Conservation (phyloP, 345 rosid genomes). For the Punica granatum region DNA sequence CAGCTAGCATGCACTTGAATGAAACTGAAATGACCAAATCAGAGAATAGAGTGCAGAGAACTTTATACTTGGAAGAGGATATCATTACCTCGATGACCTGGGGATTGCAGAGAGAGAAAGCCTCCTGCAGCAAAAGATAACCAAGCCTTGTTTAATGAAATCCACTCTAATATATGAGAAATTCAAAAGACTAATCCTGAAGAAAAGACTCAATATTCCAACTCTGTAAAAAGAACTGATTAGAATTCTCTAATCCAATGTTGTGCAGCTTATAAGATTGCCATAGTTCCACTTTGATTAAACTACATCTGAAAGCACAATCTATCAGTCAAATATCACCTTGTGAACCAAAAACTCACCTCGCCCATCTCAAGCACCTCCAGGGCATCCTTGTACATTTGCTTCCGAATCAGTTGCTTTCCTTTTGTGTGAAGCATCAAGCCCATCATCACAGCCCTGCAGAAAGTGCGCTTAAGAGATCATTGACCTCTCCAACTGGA, state of each 20-base stretch:
- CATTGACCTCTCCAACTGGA: neutral
- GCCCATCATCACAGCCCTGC: slow-evolving; percentile 89
- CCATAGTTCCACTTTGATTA: neutral
- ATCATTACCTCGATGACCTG: slow-evolving; percentile 61
- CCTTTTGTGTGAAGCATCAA: slow-evolving; percentile 83
- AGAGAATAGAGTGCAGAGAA: neutral
- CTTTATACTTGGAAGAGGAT: slow-evolving; percentile 2
- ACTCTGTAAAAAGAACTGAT: neutral
- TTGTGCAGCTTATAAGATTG: neutral
- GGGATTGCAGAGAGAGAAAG: slow-evolving; percentile 82
- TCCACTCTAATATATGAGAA: neutral
- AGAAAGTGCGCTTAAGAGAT: slow-evolving; percentile 7
- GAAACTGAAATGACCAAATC: neutral
- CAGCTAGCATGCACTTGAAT: neutral
- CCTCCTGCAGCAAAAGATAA: slow-evolving; percentile 41
- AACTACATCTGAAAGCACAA: neutral
- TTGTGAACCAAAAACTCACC: slow-evolving; percentile 31
- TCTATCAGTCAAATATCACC: neutral
- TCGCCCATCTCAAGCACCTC: slow-evolving; percentile 93
- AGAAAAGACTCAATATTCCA: neutral
- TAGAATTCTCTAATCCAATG: neutral
- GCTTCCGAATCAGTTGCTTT: slow-evolving; percentile 49
- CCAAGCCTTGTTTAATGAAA: neutral
- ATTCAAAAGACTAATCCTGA: neutral
- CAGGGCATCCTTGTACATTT: slow-evolving; percentile 65